Conservation (phyloP, 2,329 filamentous ascomycete species). For the Calonectria crousiana region DNA sequence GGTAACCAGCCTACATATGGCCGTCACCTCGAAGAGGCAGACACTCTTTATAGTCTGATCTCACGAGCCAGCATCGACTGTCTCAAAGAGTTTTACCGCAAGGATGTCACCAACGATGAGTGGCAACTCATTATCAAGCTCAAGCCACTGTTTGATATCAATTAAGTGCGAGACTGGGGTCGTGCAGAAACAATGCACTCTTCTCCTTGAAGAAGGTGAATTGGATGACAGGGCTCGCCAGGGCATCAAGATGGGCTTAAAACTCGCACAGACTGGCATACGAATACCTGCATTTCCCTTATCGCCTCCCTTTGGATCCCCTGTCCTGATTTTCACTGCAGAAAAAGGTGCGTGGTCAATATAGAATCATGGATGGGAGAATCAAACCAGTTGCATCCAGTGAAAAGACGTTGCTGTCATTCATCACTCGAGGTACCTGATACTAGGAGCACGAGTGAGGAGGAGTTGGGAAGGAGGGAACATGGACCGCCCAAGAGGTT, state of each 20-base stretch:
- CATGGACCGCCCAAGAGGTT: slow-evolving; percentile 9
- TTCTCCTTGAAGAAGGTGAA: background rate
- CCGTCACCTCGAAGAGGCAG: slow-evolving; percentile 92
- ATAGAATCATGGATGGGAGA: slow-evolving; percentile 3
- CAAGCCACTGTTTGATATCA: slow-evolving; percentile 93
- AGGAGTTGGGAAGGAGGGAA: background rate
- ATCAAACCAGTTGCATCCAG: slow-evolving; percentile 11
- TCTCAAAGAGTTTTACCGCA: slow-evolving; percentile 94
- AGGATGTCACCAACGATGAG: slow-evolving; percentile 90
- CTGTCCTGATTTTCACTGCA: background rate
- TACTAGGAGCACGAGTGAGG: background rate
- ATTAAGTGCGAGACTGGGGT: slow-evolving; percentile 56
- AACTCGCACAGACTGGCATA: background rate
- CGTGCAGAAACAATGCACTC: background rate
- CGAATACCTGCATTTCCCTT: background rate
- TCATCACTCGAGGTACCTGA: background rate
- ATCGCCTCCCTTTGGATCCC: background rate
- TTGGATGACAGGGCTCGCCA: background rate
- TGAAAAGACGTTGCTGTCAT: slow-evolving; percentile 8
- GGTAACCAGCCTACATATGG: slow-evolving; percentile 93
- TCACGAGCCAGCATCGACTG: slow-evolving; percentile 91
- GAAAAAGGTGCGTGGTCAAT: slow-evolving; percentile 12
- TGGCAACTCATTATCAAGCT: slow-evolving; percentile 96
- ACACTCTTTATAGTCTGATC: slow-evolving; percentile 88
- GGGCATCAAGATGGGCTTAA: background rate